Evolutionary conservation across 2,329 filamentous ascomycete genomes (phyloP).

Genomic region (Ophiostoma quercus): DNA sequence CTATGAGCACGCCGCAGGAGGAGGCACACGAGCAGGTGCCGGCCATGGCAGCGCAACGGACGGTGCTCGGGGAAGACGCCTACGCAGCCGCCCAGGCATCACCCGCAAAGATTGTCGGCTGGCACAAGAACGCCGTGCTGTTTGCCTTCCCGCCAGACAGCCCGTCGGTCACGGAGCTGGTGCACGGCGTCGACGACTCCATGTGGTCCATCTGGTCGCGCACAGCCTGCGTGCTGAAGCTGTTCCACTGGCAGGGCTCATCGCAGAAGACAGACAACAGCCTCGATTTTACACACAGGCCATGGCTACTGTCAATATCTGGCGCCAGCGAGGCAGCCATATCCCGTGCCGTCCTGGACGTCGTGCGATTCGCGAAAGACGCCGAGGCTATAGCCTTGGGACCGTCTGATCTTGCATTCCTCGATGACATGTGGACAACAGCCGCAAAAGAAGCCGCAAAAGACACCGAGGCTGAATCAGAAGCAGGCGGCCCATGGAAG

Average conservation of each 20-base stretch:
- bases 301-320: slow-evolving; percentile 30
- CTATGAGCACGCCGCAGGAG: slow-evolving; percentile 34
- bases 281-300: neutral
- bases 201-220: slow-evolving; percentile 32
- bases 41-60: neutral
- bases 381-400: slow-evolving; percentile 19
- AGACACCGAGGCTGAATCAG: no score
- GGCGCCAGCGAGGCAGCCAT: slow-evolving; percentile 26
- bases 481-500: slow-evolving; percentile 14
- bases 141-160: slow-evolving; percentile 29
- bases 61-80: neutral
- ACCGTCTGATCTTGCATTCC: neutral
- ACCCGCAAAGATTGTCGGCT: neutral
- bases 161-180: slow-evolving; percentile 24
- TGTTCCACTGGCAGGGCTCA: slow-evolving; percentile 23
- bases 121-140: slow-evolving; percentile 29
- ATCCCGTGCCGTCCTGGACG: slow-evolving; percentile 23
- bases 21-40: neutral
- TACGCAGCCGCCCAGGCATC: neutral
- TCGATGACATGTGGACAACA: neutral
- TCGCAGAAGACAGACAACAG: neutral
- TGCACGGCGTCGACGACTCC: slow-evolving; percentile 28
- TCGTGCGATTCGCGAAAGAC: slow-evolving; percentile 21
- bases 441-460: neutral
- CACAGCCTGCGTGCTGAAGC: slow-evolving; percentile 30